A percentile compares a stretch with the other conserved stretches of the same genome.
These are phyloP conservation scores for Nakataea oryzae DNA, from an alignment of 2,329 filamentous ascomycete species.

Conservation along the genomic window DNA sequence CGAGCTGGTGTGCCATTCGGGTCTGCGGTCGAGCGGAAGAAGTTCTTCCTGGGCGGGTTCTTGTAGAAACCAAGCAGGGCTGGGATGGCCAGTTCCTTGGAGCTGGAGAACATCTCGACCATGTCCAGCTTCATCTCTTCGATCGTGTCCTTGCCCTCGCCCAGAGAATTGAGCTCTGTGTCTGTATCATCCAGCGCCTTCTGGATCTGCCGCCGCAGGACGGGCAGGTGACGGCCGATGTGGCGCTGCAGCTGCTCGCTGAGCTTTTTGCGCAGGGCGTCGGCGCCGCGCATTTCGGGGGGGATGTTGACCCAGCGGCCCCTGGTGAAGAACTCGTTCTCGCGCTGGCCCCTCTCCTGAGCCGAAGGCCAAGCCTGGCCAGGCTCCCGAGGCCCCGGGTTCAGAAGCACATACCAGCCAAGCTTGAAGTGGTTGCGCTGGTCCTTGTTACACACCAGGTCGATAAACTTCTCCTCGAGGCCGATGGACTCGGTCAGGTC, in stretches of 20 bases:
- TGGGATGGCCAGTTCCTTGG: conserved; percentile 42
- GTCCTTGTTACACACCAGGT: conserved; percentile 40
- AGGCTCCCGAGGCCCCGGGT: conserved; percentile 30
- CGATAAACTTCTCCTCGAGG: conserved; percentile 42
- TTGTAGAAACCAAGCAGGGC: conserved; percentile 45
- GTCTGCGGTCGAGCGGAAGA: conserved; percentile 37
- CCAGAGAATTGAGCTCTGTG: conserved; percentile 36
- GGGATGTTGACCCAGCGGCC: conserved; percentile 39
- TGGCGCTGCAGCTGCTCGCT: conserved; percentile 39
- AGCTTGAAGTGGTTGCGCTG: conserved; percentile 38
- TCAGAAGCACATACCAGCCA: conserved; percentile 40
- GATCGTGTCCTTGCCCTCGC: conserved; percentile 37
- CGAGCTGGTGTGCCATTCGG: conserved; percentile 39
- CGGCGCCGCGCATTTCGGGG: conserved; percentile 34
- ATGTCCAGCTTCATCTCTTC: conserved; percentile 44
- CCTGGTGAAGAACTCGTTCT: conserved; percentile 36
- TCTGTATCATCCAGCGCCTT: conserved; percentile 37
- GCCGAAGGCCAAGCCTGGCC: conserved; percentile 32
- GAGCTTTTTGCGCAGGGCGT: conserved; percentile 34
- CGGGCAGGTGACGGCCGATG: conserved; percentile 40
- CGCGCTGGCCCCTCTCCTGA: conserved; percentile 28
- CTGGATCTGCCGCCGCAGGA: conserved; percentile 38
- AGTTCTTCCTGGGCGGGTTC: conserved; percentile 39
- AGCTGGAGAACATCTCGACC: conserved; percentile 39
- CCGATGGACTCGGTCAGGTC: conserved; percentile 42